Evolutionary conservation across 768 basidiomycete genomes (phyloP).

Genomic region (Agrocybe pediades): DNA sequence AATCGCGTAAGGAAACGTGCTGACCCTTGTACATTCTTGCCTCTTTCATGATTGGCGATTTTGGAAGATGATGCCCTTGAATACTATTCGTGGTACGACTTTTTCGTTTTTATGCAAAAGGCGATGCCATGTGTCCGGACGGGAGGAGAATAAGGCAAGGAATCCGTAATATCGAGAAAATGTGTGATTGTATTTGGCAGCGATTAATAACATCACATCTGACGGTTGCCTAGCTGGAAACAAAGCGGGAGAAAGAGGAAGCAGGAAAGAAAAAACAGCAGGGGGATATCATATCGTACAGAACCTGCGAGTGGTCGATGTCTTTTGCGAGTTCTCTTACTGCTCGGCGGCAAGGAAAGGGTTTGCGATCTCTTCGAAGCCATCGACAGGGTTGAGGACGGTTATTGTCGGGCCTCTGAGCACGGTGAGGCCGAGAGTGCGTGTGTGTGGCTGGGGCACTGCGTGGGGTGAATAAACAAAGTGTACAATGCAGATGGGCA

Average conservation of each 20-base stretch:
- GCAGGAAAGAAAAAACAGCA: not conserved
- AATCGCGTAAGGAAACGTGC: too few species aligned
- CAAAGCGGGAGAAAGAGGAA: not conserved
- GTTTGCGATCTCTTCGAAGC: constrained; percentile 92
- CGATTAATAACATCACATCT: constrained; percentile 10
- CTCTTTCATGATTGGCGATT: too few species aligned
- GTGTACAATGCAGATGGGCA: constrained; percentile 1
- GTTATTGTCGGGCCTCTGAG: constrained; percentile 94
- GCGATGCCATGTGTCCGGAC: not conserved
- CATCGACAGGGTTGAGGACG: constrained; percentile 91
- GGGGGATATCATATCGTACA: constrained; percentile 8
- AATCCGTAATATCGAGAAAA: constrained; percentile 2
- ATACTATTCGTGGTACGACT: too few species aligned
- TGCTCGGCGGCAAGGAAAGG: constrained; percentile 80
- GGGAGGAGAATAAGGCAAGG: too few species aligned
- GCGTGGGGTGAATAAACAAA: constrained; percentile 5
- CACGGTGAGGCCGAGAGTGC: constrained; percentile 82
- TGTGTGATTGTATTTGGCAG: constrained; percentile 16
- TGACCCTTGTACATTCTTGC: too few species aligned
- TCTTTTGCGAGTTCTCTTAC: too few species aligned
- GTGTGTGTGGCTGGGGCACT: constrained; percentile 68
- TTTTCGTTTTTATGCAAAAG: not conserved
- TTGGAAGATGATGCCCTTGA: too few species aligned
- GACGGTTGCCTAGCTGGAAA: constrained; percentile 6
- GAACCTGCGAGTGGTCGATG: not conserved